Base-by-base conservation (phyloP, 345 rosid genomes). In the Brassica nigra region DNA sequence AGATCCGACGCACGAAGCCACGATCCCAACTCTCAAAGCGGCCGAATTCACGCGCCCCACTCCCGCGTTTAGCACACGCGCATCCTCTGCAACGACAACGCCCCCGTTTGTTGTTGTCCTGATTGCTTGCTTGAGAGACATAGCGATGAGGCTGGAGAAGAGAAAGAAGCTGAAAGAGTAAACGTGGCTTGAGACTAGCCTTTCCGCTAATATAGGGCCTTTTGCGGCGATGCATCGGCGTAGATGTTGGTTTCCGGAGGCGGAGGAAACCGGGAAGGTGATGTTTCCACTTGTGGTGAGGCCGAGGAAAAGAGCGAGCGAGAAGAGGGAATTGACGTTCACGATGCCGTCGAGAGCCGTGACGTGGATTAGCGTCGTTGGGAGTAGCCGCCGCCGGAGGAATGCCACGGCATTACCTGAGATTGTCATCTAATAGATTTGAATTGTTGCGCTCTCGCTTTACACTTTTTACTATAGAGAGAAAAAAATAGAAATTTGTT, bases 321-420 rank as follows among this genome's bases (percentile, higher is more conserved):
- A 86, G 88, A 94, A 94, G 59, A 94, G 88, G 20, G 95, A 91
- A 68, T 94, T 94, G 16, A 94, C 95, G 74, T 90, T 86, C 15
- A 91, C 86, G 62, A 94, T 85, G 6, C 97, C 97, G 34, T 93
- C 96, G n/a, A 93, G 74, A 61, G 98, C 98, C 82, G 87, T 87
- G 7, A 91, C 77, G 75, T 91, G 95, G 76, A 91, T 90, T 7
- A 76, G 73, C 0, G 90, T 87, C 23, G 84, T 78, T 47, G 74
- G 68, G 15, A 82, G 71, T 0, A 78, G 57, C 33, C 66, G 18
- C 33, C 62, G 68, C 8, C 75, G 82, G 44, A 80, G 78, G 70
- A 52, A 75, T 34, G 44, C 72, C 37, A 77, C 52, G 62, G 33
- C 78, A 8, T 14, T 30, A 10, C 54, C 12, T 73, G 83, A 42